Conservation (phyloP, 140 eudicot genomes). For the Anethum foeniculum region DNA sequence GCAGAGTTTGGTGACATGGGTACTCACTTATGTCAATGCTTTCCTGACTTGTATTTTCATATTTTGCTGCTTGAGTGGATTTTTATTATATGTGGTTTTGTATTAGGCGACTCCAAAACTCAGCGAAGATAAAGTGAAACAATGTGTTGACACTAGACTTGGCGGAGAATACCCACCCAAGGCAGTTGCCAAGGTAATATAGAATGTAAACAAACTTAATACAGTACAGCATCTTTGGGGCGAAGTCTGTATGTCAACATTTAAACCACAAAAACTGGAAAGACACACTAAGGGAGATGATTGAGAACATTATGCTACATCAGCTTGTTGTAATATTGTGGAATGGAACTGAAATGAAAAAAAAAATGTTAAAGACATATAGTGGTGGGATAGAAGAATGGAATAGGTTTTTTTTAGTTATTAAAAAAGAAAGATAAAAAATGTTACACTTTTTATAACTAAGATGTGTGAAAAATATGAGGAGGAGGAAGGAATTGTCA, state of each 20-base stretch:
- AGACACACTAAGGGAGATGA: not conserved
- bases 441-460: not conserved
- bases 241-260: not conserved
- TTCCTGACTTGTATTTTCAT: not conserved
- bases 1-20: constrained; percentile 63
- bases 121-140: constrained; percentile 52
- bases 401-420: not conserved
- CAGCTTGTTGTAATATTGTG: not conserved
- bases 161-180: constrained; percentile 44
- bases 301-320: not conserved
- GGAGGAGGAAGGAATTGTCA: not conserved
- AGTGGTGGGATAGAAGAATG: not conserved
- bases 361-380: not conserved
- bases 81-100: constrained; percentile 3
- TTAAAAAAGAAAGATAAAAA: not conserved
- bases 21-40: constrained; percentile 5
- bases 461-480: not conserved
- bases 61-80: not conserved
- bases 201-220: not conserved
- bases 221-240: not conserved
- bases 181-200: constrained; percentile 53
- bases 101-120: constrained; percentile 59
- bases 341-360: not conserved
- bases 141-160: constrained; percentile 46
- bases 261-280: not conserved